Evolutionary conservation across 192 early-diverging fungal genomes (phyloP).

Genomic region (Coemansia sp.): DNA sequence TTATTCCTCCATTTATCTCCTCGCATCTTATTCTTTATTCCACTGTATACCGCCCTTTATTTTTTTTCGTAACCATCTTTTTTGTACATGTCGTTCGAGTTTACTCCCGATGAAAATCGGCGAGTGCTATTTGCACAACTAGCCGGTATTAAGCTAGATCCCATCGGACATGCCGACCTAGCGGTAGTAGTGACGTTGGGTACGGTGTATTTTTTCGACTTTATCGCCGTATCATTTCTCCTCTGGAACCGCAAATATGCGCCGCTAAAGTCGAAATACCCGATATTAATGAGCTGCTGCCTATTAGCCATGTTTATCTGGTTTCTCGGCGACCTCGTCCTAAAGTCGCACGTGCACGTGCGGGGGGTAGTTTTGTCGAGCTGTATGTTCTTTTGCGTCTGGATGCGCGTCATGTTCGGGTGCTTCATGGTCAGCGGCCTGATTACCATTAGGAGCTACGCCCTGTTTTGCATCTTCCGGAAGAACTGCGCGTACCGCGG

Average conservation of each 20-base stretch:
- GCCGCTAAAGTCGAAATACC: constrained; percentile 56
- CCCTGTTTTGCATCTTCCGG: constrained; percentile 49
- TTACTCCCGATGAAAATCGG: constrained; percentile 22
- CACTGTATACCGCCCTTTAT: not conserved
- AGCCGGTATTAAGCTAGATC: constrained; percentile 32
- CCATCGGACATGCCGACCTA: constrained; percentile 40
- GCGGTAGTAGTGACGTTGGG: constrained; percentile 27
- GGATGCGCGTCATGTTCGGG: constrained; percentile 46
- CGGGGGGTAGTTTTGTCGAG: constrained; percentile 17
- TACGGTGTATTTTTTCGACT: constrained; percentile 32
- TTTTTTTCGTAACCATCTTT: not conserved
- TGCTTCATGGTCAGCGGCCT: constrained; percentile 33
- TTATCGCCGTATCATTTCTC: constrained; percentile 28
- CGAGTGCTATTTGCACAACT: constrained; percentile 26
- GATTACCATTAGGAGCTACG: constrained; percentile 48
- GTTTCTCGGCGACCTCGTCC: constrained; percentile 52
- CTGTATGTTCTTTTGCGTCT: constrained; percentile 50
- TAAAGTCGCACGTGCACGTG: constrained; percentile 49
- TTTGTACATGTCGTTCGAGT: constrained; percentile 39
- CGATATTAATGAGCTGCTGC: constrained; percentile 42
- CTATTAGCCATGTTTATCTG: constrained; percentile 40
- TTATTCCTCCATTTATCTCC: not conserved
- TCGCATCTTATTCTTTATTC: not conserved
- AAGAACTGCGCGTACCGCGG: constrained; percentile 38
- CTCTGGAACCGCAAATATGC: constrained; percentile 51